These are phyloP conservation scores for Scutellaria minor DNA, from an alignment of 257 asterid species.

Conservation along the genomic window DNA sequence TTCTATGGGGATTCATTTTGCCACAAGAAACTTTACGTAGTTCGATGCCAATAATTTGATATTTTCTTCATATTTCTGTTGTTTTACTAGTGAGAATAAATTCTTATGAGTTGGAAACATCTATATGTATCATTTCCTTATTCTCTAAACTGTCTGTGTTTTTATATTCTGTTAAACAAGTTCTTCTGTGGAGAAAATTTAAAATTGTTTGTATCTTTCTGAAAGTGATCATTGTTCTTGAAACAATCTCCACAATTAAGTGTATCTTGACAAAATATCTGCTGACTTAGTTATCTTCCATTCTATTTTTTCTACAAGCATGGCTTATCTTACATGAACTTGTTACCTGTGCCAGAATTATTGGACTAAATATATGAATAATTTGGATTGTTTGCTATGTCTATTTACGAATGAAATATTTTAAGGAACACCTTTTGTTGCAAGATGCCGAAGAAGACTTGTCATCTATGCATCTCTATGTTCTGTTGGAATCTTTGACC, in stretches of 20 bases:
- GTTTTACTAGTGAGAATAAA: background rate
- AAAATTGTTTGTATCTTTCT: constrained; percentile 16
- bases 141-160: constrained; percentile 1
- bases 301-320: constrained; percentile 12
- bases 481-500: constrained; percentile 1
- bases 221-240: constrained; percentile 11
- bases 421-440: background rate
- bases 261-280: background rate
- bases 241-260: background rate
- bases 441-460: constrained; percentile 1
- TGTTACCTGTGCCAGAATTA: constrained; percentile 1
- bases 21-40: background rate
- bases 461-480: constrained; percentile 8
- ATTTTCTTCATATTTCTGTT: too few relatives aligned
- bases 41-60: constrained; percentile 16
- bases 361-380: constrained; percentile 9
- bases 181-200: constrained; percentile 16
- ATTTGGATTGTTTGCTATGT: background rate
- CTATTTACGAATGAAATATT: constrained; percentile 4
- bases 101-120: constrained; percentile 21
- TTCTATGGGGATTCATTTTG: constrained; percentile 8
- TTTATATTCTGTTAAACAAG: constrained; percentile 9
- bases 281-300: background rate
- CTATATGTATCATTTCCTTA: constrained; percentile 8
- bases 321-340: constrained; percentile 13